A percentile compares a stretch with the other conserved stretches of the same genome.
Conservation (phyloP, 331 rosid species). For the Pyrus hybrid region DNA sequence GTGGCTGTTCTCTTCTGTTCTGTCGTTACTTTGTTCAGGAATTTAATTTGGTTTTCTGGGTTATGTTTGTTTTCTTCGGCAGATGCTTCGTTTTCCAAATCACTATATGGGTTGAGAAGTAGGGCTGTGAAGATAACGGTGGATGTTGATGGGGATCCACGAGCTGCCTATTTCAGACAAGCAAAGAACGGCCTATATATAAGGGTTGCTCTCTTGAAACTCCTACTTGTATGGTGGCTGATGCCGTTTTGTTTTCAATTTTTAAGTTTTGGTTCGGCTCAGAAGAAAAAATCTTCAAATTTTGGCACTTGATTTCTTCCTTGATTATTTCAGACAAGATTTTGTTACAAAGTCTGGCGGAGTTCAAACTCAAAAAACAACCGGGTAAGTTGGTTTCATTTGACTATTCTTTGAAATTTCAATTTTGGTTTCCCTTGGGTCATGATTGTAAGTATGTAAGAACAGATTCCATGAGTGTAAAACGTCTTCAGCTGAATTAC, state of each 20-base stretch:
- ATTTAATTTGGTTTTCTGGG: no score
- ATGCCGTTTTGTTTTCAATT: background rate
- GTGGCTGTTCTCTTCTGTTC: no score
- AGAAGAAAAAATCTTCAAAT: background rate
- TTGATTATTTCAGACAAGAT: background rate
- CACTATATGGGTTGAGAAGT: no score
- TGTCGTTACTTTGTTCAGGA: no score
- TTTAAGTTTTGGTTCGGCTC: background rate
- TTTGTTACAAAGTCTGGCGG: background rate
- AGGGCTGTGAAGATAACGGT: conserved; percentile 9
- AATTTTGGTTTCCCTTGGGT: no score
- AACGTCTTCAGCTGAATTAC: no score
- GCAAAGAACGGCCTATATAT: conserved; percentile 73
- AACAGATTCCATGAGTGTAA: background rate
- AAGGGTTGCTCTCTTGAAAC: conserved; percentile 73
- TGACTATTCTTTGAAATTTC: no score
- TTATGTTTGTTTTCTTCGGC: no score
- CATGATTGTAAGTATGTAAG: no score
- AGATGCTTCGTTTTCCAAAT: no score
- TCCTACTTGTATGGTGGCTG: conserved; percentile 59
- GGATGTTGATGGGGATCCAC: conserved; percentile 63
- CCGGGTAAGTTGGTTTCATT: no score
- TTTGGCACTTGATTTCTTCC: background rate
- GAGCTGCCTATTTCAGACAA: conserved; percentile 81
- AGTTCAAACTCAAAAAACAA: no score